Base-by-base conservation (phyloP, 345 rosid species). In the Eucalyptus paniculata region DNA sequence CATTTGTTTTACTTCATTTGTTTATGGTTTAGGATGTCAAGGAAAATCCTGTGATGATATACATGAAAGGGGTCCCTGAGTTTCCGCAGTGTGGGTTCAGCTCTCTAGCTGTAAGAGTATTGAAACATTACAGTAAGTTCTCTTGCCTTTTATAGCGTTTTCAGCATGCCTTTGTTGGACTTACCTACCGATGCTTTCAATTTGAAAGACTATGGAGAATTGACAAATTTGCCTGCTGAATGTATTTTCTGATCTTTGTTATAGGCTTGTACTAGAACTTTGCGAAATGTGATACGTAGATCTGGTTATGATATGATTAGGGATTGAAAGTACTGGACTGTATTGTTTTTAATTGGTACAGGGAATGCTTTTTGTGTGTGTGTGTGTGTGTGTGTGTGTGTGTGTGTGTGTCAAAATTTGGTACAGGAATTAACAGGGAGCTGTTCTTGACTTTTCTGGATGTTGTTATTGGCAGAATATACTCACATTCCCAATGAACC, bases 61-160 rank as follows among this genome's bases (percentile, higher is more conserved):
- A 96, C 94, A 98, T 97, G 99, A 97, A 97, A 94, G 99, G 99
- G 89, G 95, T 95, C 65, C 99, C 99, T 80, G 99, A 97, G 82
- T 85, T 91, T 92, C 99, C 97, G 92, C 99, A 95, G 90, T 98
- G 99, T 92, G 99, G 99, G 86, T 98, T 97, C 92, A 98, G 99
- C 91, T 94, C 99, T 6, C 92, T 96, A 86, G 99, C 99, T 30
- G 97, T 97, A 21, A 94, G 96, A 90, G 97, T 97, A 14, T 91
- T 97, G 91, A 94, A 94, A 40, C 96, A 94, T 10, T 96, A 98
- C 90, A 92, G 99, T 97, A 93, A 93, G 99, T 88, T 42, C 42
- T 65, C 24, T 34, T 44, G 51, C 88, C 85, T 88, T 60, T 80
- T 42, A 50, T 18, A 37, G 26, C 21, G 5, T 17, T 45, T 60